Evolutionary conservation across 176 grass and related monocot species (phyloP), one percentile per base, ranked within the genome.

Genomic region (Eleusine coracana): DNA sequence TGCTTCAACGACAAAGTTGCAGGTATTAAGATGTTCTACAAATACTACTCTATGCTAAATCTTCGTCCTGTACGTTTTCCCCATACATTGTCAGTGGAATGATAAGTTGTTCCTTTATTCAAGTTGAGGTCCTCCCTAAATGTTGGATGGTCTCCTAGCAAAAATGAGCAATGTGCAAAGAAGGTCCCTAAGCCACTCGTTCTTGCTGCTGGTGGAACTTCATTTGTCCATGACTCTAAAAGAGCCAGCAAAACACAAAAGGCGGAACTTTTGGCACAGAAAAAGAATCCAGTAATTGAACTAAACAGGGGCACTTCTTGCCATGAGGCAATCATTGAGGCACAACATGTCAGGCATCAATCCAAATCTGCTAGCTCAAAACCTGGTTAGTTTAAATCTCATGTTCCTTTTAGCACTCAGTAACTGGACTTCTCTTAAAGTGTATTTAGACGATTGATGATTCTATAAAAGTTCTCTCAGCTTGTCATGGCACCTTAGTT

Each of bases 11-110:
- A 78, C 74, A 42, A 87, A 91, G 76, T 25, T 56, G 15, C 77
- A 94, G 89, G 89, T 94, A 86, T 59, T 44, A 48, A 66, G 34
- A 88, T 70, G 29, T 41, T 86, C 7, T 13, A 68, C 17, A 37
- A 38, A 81, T 81, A 46, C 9, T 46, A 46, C 44, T 46, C 11
- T 21, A 70, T 15, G 18, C 74, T 85, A 18, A 49, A 21, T 56
- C 17, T 56, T 21, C 21, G 17, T 18, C 21, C 52, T 56, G 4
- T 18, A 20, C 17, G 0, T 59, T 59, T 23, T 23, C 21, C 3
- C 56, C 48, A 27, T 81, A 16, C 21, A 49, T 72, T 60, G 5
- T 64, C 31, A 65, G 71, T 80, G 15, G n/a, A 78, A 56, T 89
- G 41, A 86, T 14, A 59, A 49, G 3, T 18, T 16, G 7, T 73